A percentile compares a stretch with the other conserved stretches of the same genome.
These are phyloP conservation scores for Wallacemonas sp. DNA, from an alignment of 208 protist genomes.

Conservation along the genomic window DNA sequence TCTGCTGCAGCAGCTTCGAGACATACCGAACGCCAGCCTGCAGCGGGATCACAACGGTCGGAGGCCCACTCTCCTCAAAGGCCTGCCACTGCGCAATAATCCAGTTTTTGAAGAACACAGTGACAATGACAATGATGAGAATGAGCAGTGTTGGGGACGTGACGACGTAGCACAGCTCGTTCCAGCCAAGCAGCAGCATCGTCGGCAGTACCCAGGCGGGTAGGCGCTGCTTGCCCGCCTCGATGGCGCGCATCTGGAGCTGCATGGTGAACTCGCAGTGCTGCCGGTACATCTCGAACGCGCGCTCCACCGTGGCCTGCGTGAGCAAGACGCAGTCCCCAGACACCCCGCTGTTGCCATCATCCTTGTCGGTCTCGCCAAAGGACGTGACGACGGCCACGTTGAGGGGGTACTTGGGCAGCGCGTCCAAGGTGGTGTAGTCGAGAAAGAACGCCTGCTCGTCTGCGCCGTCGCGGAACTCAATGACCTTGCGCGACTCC, in stretches of 20 bases:
- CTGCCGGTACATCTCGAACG: constrained; percentile 75
- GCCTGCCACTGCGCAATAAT: constrained; percentile 72
- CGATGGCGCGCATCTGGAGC: constrained; percentile 69
- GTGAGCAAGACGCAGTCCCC: constrained; percentile 65
- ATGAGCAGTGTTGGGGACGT: constrained; percentile 70
- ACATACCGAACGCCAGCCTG: constrained; percentile 31
- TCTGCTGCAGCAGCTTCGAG: constrained; percentile 6
- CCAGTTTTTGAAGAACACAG: constrained; percentile 69
- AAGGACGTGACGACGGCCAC: constrained; percentile 27
- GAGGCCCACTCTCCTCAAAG: constrained; percentile 75
- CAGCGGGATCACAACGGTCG: constrained; percentile 55
- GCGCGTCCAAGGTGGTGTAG: constrained; percentile 46
- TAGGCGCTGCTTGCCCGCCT: constrained; percentile 56
- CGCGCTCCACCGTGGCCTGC: constrained; percentile 47
- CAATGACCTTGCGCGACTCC: constrained; percentile 23
- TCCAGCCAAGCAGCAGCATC: constrained; percentile 75
- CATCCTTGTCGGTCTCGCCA: constrained; percentile 19
- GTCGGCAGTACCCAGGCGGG: constrained; percentile 78
- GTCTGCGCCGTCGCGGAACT: constrained; percentile 43
- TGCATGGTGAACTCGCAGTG: constrained; percentile 86
- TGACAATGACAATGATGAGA: constrained; percentile 41
- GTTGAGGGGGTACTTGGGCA: constrained; percentile 45
- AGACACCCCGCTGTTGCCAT: constrained; percentile 24
- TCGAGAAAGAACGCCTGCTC: constrained; percentile 64
- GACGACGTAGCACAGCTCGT: constrained; percentile 83